A percentile compares a stretch with the other conserved stretches of the same genome.
phyloP scores from a whole-genome alignment of 2,329 filamentous ascomycete species.

The Epichloe baconii region DNA sequence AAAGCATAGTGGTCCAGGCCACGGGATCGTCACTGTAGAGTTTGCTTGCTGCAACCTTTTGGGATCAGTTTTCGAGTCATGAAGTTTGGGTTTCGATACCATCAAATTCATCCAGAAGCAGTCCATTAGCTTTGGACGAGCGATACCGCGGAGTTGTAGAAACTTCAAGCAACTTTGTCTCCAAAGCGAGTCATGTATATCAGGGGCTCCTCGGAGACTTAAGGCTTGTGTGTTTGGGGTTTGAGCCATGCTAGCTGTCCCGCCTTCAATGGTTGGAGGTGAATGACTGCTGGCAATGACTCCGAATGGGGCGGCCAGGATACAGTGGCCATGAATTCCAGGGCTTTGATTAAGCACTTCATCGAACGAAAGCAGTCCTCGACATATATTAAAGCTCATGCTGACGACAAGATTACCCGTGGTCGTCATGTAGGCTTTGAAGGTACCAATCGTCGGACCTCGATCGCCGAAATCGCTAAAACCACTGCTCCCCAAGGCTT shows the following conservation, averaged over 20 bases:
- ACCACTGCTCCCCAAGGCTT: slow-evolving; percentile 6
- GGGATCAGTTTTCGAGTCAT: slow-evolving; percentile 28
- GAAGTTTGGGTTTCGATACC: slow-evolving; percentile 30
- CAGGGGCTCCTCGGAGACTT: slow-evolving; percentile 26
- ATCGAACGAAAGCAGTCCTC: slow-evolving; percentile 33
- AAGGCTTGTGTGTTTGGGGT: slow-evolving; percentile 40
- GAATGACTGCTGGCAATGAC: slow-evolving; percentile 19
- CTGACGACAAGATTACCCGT: slow-evolving; percentile 39
- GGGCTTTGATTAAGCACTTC: slow-evolving; percentile 28
- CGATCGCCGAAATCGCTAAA: slow-evolving; percentile 9
- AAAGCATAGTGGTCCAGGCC: slow-evolving; percentile 42
- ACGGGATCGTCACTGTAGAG: slow-evolving; percentile 31
- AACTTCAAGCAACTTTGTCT: slow-evolving; percentile 36
- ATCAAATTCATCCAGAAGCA: slow-evolving; percentile 39
- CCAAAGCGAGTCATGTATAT: slow-evolving; percentile 32
- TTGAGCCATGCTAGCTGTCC: slow-evolving; percentile 28
- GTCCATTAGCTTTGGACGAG: slow-evolving; percentile 27
- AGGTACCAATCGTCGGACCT: slow-evolving; percentile 30
- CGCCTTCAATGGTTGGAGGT: slow-evolving; percentile 8
- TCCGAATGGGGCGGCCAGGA: slow-evolving; percentile 44
- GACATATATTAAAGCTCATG: slow-evolving; percentile 33
- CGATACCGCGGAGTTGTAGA: slow-evolving; percentile 36
- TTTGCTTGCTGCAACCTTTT: slow-evolving; percentile 25
- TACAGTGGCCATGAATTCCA: slow-evolving; percentile 27
- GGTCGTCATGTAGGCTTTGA: slow-evolving; percentile 42